Conservation (phyloP, 1,284 basidiomycete species). For the Austroboletus niveus region DNA sequence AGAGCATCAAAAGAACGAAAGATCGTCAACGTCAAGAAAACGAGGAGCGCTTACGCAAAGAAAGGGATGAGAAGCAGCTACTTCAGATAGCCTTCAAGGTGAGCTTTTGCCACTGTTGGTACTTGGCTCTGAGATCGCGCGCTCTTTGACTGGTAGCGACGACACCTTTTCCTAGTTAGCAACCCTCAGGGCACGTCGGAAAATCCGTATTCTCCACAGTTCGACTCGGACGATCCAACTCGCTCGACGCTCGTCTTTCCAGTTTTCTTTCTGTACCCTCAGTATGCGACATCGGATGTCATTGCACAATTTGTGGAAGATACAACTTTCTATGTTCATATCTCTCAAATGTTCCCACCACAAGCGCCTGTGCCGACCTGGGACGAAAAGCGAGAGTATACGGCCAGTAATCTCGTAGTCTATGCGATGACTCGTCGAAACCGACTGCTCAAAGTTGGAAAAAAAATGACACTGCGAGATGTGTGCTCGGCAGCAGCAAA, state of each 20-base stretch:
- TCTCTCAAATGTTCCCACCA: constrained; percentile 81
- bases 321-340: constrained; percentile 77
- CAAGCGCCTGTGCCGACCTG: constrained; percentile 64
- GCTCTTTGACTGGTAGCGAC: constrained; percentile 45
- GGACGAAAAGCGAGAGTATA: constrained; percentile 79
- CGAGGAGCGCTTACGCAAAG: constrained; percentile 46
- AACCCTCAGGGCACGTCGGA: constrained; percentile 56
- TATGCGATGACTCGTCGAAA: constrained; percentile 81
- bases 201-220: constrained; percentile 57
- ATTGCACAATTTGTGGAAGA: constrained; percentile 86
- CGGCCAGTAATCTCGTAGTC: constrained; percentile 63
- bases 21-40: constrained; percentile 51
- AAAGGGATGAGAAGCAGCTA: constrained; percentile 45
- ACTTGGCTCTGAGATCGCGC: constrained; percentile 3
- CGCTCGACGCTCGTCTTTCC: constrained; percentile 73
- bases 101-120: constrained; percentile 19
- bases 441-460: constrained; percentile 85
- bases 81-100: constrained; percentile 64
- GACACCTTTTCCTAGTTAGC: constrained; percentile 58
- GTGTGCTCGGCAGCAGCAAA: constrained; percentile 61
- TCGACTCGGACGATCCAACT: constrained; percentile 61
- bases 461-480: constrained; percentile 81
- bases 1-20: constrained; percentile 45
- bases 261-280: constrained; percentile 91
- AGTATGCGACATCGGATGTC: constrained; percentile 85